Evolutionary conservation across 371 early-diverging fungal species (phyloP).

Genomic region (Mortierella sp.): DNA sequence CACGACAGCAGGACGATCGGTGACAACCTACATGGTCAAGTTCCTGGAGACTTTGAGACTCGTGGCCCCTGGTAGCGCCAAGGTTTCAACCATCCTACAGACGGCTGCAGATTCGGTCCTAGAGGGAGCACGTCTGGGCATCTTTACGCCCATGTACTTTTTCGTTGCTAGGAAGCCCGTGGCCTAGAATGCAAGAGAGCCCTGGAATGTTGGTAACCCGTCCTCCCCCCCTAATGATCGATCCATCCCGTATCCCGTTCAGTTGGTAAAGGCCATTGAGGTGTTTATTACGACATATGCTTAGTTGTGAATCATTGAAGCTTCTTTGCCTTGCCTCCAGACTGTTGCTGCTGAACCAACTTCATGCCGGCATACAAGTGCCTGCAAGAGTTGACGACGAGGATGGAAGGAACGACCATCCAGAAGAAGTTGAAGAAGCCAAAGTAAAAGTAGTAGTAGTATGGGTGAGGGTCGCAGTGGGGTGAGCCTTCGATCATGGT

Average conservation of each 20-base stretch:
- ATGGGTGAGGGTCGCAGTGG: slow-evolving; percentile 73
- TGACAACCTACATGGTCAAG: slow-evolving; percentile 49
- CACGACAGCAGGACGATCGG: slow-evolving; percentile 53
- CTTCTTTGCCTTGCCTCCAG: slow-evolving; percentile 24
- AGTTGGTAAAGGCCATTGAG: too few relatives aligned
- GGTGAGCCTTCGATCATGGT: slow-evolving; percentile 70
- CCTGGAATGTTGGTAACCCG: neutral
- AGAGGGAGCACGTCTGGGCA: slow-evolving; percentile 77
- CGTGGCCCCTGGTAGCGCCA: slow-evolving; percentile 85
- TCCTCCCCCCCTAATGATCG: too few relatives aligned
- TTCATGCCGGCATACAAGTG: slow-evolving; percentile 55
- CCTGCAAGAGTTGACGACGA: slow-evolving; percentile 59
- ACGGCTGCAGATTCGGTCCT: slow-evolving; percentile 84
- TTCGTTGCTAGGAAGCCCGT: slow-evolving; percentile 89
- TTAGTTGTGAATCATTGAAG: slow-evolving; percentile 17
- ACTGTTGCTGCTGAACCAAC: slow-evolving; percentile 9
- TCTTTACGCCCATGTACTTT: slow-evolving; percentile 96
- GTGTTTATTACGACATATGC: too few relatives aligned
- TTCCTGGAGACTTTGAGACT: slow-evolving; percentile 82
- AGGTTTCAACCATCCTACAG: slow-evolving; percentile 83
- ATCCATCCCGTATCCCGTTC: too few relatives aligned
- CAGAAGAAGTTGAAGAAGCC: slow-evolving; percentile 75
- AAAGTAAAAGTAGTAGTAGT: slow-evolving; percentile 86
- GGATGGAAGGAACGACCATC: slow-evolving; percentile 71
- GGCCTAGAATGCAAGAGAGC: neutral